Conservation (phyloP, 176 grass and related monocot genomes). For the Guadua angustifolia region DNA sequence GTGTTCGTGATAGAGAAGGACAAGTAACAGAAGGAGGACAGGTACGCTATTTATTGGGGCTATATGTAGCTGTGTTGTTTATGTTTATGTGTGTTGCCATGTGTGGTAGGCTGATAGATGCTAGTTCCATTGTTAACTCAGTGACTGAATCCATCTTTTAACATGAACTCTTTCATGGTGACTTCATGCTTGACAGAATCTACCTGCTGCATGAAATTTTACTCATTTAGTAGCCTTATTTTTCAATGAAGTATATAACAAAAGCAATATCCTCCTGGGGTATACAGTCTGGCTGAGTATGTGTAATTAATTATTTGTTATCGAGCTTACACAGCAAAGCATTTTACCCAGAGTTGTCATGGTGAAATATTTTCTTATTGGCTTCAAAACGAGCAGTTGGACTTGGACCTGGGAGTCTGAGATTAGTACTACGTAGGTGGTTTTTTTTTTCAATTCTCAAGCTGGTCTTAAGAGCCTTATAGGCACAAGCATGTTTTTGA, state of each 20-base stretch:
- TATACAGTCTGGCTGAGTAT: background rate
- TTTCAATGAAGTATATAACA: background rate
- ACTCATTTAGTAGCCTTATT: background rate
- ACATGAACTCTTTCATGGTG: background rate
- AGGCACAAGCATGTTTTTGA: background rate
- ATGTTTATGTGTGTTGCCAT: slow-evolving; percentile 29
- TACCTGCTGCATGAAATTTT: slow-evolving; percentile 10
- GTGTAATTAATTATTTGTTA: background rate
- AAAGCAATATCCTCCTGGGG: background rate
- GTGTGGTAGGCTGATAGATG: slow-evolving; percentile 17
- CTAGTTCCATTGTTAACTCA: background rate
- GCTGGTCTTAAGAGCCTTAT: background rate
- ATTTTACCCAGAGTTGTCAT: slow-evolving; percentile 11
- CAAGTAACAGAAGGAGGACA: slow-evolving; percentile 77
- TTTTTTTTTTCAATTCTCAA: slow-evolving; percentile 8
- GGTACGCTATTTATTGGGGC: slow-evolving; percentile 47
- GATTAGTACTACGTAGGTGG: slow-evolving; percentile 15
- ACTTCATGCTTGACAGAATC: slow-evolving; percentile 19
- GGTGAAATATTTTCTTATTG: slow-evolving; percentile 25
- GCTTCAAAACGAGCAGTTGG: background rate
- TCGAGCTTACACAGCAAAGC: background rate
- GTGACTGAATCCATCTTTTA: background rate
- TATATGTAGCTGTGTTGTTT: slow-evolving; percentile 7
- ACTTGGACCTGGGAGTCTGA: background rate
- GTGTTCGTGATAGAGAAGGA: slow-evolving; percentile 82